Base-by-base conservation (phyloP, 352 stramenopile species). In the Phytophthora palmivora region DNA sequence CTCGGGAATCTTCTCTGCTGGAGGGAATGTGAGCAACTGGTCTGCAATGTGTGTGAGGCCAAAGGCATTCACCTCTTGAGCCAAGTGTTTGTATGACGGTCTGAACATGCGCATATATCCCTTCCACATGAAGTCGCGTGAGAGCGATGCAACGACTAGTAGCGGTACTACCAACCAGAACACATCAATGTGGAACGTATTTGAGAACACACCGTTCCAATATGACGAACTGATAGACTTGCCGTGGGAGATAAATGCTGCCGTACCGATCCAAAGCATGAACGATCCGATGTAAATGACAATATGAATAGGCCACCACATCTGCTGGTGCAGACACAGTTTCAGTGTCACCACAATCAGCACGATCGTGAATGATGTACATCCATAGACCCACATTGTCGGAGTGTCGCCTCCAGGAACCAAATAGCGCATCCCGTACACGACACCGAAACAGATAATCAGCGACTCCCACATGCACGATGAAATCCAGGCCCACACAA, bases 301-400 rank as follows among this genome's bases (percentile, higher is more conserved):
- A 28, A 92, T 73, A 62, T 96, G 88, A 39, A 88, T 61, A 3
- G 77, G 61, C 82, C 84, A 92, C 79, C 84, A 94, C 81, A 95
- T 91, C 55, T 95, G 82, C 60, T 95, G 84, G 43, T 93, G 83
- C 43, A 95, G 60, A 51, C 85, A 88, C 2, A 98, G 84, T 80
- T 99, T 99, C 53, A 98, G 75, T 30, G 94, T 98, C 43, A 98
- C 88, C n/a, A 98, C 81, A 37, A 98, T 82, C 41, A 99, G 78
- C 28, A 99, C 82, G 58, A 95, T 91, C 14, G 93, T 97, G 74
- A 98, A 99, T 37, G 96, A 89, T 3, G 88, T 93, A 37, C 88
- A 97, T 37, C 97, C 97, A 54, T 98, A 96, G 26, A 97, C 88
- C 76, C 96, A 97, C 77, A 99, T 90, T 44, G 90, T 96, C 7